Evolutionary conservation across 352 stramenopile species (phyloP).

Genomic region (Globisporangium nagaii): DNA sequence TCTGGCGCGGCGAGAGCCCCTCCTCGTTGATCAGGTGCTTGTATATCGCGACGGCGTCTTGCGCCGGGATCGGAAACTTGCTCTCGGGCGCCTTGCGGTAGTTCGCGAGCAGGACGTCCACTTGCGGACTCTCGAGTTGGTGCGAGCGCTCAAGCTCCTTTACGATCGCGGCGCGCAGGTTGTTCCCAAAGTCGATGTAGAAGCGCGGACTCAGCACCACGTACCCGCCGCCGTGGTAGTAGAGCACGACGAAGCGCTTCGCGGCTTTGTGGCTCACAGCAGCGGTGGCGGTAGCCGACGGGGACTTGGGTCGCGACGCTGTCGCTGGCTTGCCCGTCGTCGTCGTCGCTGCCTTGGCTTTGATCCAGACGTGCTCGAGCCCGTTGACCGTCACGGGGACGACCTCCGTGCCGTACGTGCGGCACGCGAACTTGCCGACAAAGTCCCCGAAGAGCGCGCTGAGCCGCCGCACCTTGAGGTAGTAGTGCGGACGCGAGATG

Average conservation of each 20-base stretch:
- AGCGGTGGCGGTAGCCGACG: background rate
- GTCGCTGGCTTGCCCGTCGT: background rate
- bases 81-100: conserved; percentile 46
- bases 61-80: conserved; percentile 28
- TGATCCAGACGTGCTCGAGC: conserved; percentile 43
- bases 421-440: conserved; percentile 17
- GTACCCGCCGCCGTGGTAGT: conserved; percentile 40
- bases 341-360: background rate
- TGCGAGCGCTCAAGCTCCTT: conserved; percentile 15
- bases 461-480: conserved; percentile 16
- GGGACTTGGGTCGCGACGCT: background rate
- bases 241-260: conserved; percentile 28
- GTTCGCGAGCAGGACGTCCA: conserved; percentile 43
- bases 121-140: conserved; percentile 14
- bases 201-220: conserved; percentile 28
- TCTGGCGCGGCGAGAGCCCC: conserved; percentile 24
- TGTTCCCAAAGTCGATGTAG: conserved; percentile 30
- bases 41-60: conserved; percentile 37
- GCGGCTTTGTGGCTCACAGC: background rate
- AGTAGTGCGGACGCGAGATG: conserved; percentile 8
- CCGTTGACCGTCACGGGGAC: conserved; percentile 24
- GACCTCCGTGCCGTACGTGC: conserved; percentile 12
- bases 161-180: conserved; percentile 16
- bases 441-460: conserved; percentile 17
- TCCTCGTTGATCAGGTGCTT: conserved; percentile 31